Evolutionary conservation across 2,329 filamentous ascomycete genomes (phyloP).

Genomic region (Coniochaeta ligniaria): DNA sequence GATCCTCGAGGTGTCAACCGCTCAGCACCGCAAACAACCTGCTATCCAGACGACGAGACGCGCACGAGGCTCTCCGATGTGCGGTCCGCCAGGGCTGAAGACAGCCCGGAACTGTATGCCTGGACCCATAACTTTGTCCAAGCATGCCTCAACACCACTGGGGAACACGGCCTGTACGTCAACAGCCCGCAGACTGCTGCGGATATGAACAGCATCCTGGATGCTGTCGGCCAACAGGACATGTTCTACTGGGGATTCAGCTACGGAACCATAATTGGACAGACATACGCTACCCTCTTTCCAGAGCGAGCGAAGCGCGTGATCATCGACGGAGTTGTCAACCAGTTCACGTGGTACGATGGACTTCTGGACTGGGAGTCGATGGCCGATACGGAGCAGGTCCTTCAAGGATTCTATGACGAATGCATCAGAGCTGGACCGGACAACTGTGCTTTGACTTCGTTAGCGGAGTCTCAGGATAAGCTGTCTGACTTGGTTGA

Average conservation of each 20-base stretch:
- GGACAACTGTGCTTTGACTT: conserved; percentile 32
- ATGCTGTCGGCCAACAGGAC: conserved; percentile 29
- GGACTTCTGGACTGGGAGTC: conserved; percentile 27
- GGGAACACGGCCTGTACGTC: conserved; percentile 34
- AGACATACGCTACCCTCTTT: conserved; percentile 30
- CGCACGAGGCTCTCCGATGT: conserved; percentile 18
- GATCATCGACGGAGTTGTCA: conserved; percentile 25
- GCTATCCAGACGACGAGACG: conserved; percentile 28
- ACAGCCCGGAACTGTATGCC: conserved; percentile 30
- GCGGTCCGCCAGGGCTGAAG: conserved; percentile 17
- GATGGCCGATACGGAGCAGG: conserved; percentile 33
- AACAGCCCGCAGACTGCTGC: conserved; percentile 43
- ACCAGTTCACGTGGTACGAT: conserved; percentile 32
- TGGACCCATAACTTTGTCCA: conserved; percentile 32
- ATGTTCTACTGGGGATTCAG: conserved; percentile 34
- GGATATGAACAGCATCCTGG: conserved; percentile 42
- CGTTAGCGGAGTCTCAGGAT: conserved; percentile 26
- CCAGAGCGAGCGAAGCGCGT: conserved; percentile 25
- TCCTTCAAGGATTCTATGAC: conserved; percentile 32
- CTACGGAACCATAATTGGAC: conserved; percentile 30
- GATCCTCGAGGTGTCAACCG: conserved; percentile 38
- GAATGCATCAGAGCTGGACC: conserved; percentile 39
- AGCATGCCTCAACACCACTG: conserved; percentile 35
- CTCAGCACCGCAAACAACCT: conserved; percentile 26
- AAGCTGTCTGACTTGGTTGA: conserved; percentile 24